Evolutionary conservation across 352 stramenopile genomes (phyloP).

Genomic region (Globisporangium heterothallicum): DNA sequence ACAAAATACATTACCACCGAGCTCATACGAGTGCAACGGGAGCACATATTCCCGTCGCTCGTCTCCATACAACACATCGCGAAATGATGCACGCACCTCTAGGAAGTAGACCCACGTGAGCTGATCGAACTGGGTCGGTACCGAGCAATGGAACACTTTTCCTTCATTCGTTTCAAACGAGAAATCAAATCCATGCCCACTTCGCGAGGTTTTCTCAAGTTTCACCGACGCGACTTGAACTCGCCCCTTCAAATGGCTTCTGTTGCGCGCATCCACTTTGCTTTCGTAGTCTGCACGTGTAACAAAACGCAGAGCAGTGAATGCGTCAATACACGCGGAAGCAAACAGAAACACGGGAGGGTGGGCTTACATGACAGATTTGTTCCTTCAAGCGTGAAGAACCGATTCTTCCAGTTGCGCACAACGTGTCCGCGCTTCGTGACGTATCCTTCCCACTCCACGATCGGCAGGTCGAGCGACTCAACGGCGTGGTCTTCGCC

Average conservation of each 20-base stretch:
- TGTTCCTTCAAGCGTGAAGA: slow-evolving; percentile 86
- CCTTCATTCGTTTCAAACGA: slow-evolving; percentile 79
- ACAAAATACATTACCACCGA: too few species aligned
- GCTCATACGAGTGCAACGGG: too few species aligned
- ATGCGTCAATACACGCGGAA: too few species aligned
- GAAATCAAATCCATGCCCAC: slow-evolving; percentile 78
- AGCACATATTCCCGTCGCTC: too few species aligned
- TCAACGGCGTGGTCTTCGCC: slow-evolving; percentile 54
- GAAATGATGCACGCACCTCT: slow-evolving; percentile 31
- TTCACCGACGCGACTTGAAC: slow-evolving; percentile 77
- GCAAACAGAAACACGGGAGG: background rate
- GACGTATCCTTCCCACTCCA: slow-evolving; percentile 89
- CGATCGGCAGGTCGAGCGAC: slow-evolving; percentile 78
- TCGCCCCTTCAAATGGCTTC: slow-evolving; percentile 78
- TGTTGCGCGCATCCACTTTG: slow-evolving; percentile 85
- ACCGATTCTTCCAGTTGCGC: slow-evolving; percentile 85
- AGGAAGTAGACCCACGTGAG: slow-evolving; percentile 84
- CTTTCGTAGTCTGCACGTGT: slow-evolving; percentile 69
- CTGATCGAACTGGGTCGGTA: slow-evolving; percentile 77
- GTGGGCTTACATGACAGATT: slow-evolving; percentile 63
- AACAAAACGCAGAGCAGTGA: background rate
- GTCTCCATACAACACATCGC: too few species aligned
- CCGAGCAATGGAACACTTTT: slow-evolving; percentile 80
- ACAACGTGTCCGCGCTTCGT: slow-evolving; percentile 85
- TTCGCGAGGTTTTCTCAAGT: slow-evolving; percentile 74